Base-by-base conservation (phyloP, 352 stramenopile genomes). In the Phytophthora megakarya region DNA sequence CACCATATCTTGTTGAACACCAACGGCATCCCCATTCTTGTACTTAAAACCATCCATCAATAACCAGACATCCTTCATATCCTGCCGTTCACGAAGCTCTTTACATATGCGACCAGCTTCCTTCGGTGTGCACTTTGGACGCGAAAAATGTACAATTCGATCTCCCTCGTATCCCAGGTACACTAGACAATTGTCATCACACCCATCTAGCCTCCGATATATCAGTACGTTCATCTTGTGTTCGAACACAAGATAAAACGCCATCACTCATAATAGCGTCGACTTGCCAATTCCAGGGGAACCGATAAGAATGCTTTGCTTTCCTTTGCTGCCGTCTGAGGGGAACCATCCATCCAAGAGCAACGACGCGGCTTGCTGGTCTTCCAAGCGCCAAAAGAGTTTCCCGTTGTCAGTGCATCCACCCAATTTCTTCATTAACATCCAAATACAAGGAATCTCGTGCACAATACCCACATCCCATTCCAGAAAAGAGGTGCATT, bases 151-250 rank as follows among this genome's bases (percentile, higher is more conserved):
- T 5, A 70, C 30, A 18, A 65, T 13, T 10, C 60, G 44, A 21
- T 15, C 61, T 33, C 38, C 37, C 25, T 65, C 39, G 32, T 60
- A 59, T 3, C 44, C 37, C 18, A 69, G 22, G 18, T 61, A 61
- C 3, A 69, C 5, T 0, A 65, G 47, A 16, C 40, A 58, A n/a
- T 52, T 33, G 4, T 72, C n/a, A 7, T 65, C 21, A 9, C 18
- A 3, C 38, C 43, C 46, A 3, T 15, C 43, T 47, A 75, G 55
- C 57, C 38, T 32, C 50, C 69, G 50, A 33, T 74, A 77, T 9
- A 74, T 38, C 37, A 74, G 23, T 19, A 74, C 53, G 51, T 69
- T 74, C 21, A 72, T 77, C 35, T 74, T 73, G 61, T 64, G 42
- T 38, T 63, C 55, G 16, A 73, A 57, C 3, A 71, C 68, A 28